Percentiles rank a stretch among this genome's conserved stretches.
These are phyloP conservation scores for Dothistroma pini DNA, from an alignment of 2,329 filamentous ascomycete genomes.

Conservation along the genomic window DNA sequence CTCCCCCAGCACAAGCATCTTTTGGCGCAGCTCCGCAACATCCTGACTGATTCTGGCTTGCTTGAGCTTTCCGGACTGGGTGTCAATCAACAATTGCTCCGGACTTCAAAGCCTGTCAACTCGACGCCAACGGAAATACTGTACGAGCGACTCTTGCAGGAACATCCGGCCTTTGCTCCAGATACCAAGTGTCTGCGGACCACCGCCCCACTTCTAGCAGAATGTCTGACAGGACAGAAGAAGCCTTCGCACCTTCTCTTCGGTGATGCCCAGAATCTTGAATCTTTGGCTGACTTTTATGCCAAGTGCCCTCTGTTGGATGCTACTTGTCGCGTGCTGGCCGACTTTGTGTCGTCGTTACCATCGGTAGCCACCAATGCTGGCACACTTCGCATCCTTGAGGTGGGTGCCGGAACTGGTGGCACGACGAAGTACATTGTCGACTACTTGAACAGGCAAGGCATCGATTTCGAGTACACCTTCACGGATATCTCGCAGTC, in stretches of 20 bases:
- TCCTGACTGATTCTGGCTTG: not conserved
- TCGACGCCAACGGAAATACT: not conserved
- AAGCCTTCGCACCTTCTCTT: not conserved
- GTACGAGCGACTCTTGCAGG: not conserved
- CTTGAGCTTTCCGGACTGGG: too few relatives aligned
- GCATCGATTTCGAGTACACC: constrained; percentile 38
- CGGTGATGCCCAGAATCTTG: not conserved
- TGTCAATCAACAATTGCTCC: too few relatives aligned
- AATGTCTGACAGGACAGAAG: not conserved
- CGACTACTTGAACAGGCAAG: constrained; percentile 20
- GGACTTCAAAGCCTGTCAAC: not conserved
- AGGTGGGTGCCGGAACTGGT: constrained; percentile 2
- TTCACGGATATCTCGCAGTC: constrained; percentile 43
- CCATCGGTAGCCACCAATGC: not conserved
- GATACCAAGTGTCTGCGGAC: not conserved
- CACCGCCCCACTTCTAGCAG: not conserved
- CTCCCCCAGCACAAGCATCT: constrained; percentile 8
- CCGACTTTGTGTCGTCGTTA: not conserved
- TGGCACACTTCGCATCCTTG: not conserved
- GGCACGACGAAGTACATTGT: constrained; percentile 2
- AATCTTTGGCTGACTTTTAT: not conserved
- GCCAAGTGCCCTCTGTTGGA: not conserved
- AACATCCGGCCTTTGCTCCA: too few relatives aligned
- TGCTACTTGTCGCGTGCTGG: not conserved
- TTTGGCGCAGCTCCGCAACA: not conserved